Conservation (phyloP, 2,329 filamentous ascomycete genomes). For the Bisporella sp. region DNA sequence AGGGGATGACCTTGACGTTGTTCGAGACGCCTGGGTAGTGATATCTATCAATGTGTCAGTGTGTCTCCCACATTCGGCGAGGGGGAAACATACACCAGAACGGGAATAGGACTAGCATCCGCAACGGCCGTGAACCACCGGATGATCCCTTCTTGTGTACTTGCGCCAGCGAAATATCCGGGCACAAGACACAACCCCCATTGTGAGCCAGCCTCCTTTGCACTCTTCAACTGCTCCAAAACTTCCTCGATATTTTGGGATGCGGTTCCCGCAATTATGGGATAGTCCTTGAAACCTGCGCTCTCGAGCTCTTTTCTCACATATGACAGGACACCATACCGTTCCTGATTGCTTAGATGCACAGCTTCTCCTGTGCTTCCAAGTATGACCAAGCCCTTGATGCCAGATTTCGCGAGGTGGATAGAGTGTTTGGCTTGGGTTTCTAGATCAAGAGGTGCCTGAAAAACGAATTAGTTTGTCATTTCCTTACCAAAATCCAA, state of each 20-base stretch:
- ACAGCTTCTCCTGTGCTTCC: conserved; percentile 59
- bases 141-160: conserved; percentile 49
- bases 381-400: conserved; percentile 53
- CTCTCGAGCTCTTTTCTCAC: conserved; percentile 47
- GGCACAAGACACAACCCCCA: conserved; percentile 58
- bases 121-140: conserved; percentile 57
- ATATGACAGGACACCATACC: conserved; percentile 44
- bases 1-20: conserved; percentile 50
- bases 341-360: conserved; percentile 49
- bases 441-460: conserved; percentile 41
- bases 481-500: too few relatives aligned
- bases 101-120: conserved; percentile 49
- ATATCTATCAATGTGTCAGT: conserved; percentile 28
- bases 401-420: conserved; percentile 51
- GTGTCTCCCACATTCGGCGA: not conserved
- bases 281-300: conserved; percentile 49
- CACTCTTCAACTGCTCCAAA: conserved; percentile 40
- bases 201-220: conserved; percentile 49
- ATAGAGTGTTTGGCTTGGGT: conserved; percentile 52
- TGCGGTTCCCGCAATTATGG: conserved; percentile 52
- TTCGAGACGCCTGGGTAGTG: conserved; percentile 61
- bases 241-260: conserved; percentile 50
- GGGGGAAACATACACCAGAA: conserved; percentile 43
- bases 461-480: not conserved
- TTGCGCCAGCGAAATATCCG: conserved; percentile 56